Base-by-base conservation (phyloP, 192 early-diverging fungal species). In the Backusella psychrophila region DNA sequence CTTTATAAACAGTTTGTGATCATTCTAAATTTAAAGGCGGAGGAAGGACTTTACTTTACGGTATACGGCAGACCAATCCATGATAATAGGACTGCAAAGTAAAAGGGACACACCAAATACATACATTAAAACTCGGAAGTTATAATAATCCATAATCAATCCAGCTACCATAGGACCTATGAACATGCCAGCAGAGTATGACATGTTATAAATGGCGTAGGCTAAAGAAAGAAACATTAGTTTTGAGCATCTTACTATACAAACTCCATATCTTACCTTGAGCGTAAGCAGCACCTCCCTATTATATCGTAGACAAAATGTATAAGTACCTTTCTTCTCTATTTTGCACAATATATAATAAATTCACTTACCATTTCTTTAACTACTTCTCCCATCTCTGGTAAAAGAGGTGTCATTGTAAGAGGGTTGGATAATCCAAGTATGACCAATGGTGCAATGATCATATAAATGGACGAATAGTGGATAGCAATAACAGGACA, bases 181-280 rank as follows among this genome's bases (percentile, higher is more conserved):
- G 53, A 93, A 89, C 85, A 93, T 91, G 15, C 91, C 91, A n/a
- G 89, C 76, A 26, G 91, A 90, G 66, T 91, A 94, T 0, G 91
- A 87, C 79, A 93, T 91, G 77, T 93, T 94, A 78, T 90, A 93
- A 42, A 94, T 77, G 7, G 91, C 91, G 79, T 93, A 93, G 3
- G 90, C 88, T 72, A 42, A 44, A 26, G 7, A 2, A 29, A 35
- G 41, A 12, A 66, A 34, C n/a, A 33, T 52, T n/a, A 63, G 56
- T 63, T 63, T 26, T 66, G 15, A 33, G 6, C 7, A 31, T 17
- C 11, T 26, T 26, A 42, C 15, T 26, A 56, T 46, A n/a, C 26
- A 23, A 53, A 17, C 6, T 15, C 1, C 23, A 41, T 26, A 15
- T 39, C 23, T 68, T 80, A 80, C 78, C 78, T 80, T 80, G 78